Evolutionary conservation across 192 early-diverging fungal species (phyloP), one percentile per base, ranked within the genome.

Genomic region (Obelidium mucronatum): DNA sequence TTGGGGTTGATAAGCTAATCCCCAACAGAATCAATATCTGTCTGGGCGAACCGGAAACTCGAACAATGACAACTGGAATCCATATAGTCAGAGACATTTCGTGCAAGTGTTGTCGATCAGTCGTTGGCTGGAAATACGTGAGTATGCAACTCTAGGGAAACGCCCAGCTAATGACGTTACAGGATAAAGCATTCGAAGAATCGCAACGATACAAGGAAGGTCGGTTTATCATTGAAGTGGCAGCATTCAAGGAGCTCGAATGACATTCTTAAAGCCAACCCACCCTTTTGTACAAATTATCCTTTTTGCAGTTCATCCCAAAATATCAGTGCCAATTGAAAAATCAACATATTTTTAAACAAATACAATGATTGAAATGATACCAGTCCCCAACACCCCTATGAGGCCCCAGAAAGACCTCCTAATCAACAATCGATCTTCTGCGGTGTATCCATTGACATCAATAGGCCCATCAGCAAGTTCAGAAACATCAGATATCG

Each of bases 151-250:
- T n/a, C n/a, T n/a, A n/a, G n/a, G n/a, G n/a, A n/a, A n/a, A n/a
- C n/a, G n/a, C n/a, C n/a, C n/a, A n/a, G n/a, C n/a, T n/a, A n/a
- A n/a, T n/a, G n/a, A n/a, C 55, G 6, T 35, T n/a, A 28, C 66
- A 88, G 84, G 80, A 83, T 31, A 85, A 85, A 35, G 91, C 92
- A 11, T 90, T 84, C 73, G 93, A 91, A 69, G 80, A 83, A 22
- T 62, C 70, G 2, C 86, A 93, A 74, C 88, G 82, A 54, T 94
- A 92, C 83, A 93, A 94, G 78, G 91, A 93, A 70, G 93, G 93
- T n/a, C 87, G 85, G 60, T 93, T 85, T 79, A 91, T 92, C 67
- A 74, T 92, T 53, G 92, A 93, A 73, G 86, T 88, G 64, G 81
- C 82, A 19, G 62, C 62, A 11, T 64, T 64, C 62, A 64, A 64